Conservation (phyloP, 768 basidiomycete genomes). For the Pholiota conissans region DNA sequence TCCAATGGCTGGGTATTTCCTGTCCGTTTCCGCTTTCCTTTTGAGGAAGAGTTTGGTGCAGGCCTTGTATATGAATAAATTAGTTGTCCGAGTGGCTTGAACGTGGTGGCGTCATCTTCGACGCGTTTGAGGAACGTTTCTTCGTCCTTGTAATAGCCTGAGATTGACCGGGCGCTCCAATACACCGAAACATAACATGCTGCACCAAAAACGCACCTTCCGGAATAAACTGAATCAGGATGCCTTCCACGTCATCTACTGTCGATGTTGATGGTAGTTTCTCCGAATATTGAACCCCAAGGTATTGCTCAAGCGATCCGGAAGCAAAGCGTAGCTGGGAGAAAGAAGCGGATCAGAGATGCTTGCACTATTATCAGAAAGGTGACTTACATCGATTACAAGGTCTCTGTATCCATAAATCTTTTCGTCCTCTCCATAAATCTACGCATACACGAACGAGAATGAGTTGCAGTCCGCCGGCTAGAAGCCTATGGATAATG, state of each 20-base stretch:
- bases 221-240: slow-evolving; percentile 75
- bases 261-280: slow-evolving; percentile 66
- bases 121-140: slow-evolving; percentile 67
- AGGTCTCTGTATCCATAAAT: slow-evolving; percentile 93
- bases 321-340: slow-evolving; percentile 81
- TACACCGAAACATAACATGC: not conserved
- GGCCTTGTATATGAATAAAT: slow-evolving; percentile 78
- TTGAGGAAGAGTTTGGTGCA: slow-evolving; percentile 34
- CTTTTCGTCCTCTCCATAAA: slow-evolving; percentile 95
- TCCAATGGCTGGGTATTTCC: slow-evolving; percentile 36
- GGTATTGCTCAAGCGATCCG: slow-evolving; percentile 78
- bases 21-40: slow-evolving; percentile 56
- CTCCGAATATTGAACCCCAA: slow-evolving; percentile 65
- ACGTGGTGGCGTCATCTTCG: slow-evolving; percentile 73
- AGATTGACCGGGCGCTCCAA: not conserved
- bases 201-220: slow-evolving; percentile 42
- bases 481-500: not conserved
- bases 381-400: slow-evolving; percentile 68
- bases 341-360: not conserved
- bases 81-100: slow-evolving; percentile 74
- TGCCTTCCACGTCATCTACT: slow-evolving; percentile 86
- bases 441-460: slow-evolving; percentile 41
- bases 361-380: not conserved
- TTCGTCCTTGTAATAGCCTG: slow-evolving; percentile 76
- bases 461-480: not conserved